Conservation (phyloP, 2,329 filamentous ascomycete species). For the Incumbomyces lentus region DNA sequence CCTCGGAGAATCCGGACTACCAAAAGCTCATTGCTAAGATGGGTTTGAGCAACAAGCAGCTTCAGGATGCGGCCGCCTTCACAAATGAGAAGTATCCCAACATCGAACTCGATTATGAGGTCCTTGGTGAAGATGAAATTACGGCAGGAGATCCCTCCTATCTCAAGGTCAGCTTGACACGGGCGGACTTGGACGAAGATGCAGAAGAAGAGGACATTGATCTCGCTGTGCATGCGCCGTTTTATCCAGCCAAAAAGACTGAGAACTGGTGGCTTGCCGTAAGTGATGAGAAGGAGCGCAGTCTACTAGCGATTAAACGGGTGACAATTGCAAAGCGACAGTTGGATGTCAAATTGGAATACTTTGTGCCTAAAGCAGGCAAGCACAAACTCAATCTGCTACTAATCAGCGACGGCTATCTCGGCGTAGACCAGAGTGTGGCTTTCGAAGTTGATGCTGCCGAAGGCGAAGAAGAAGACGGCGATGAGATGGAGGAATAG, state of each 20-base stretch:
- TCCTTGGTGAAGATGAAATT: constrained; percentile 71
- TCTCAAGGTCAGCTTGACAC: constrained; percentile 72
- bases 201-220: constrained; percentile 62
- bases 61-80: constrained; percentile 83
- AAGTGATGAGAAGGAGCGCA: constrained; percentile 81
- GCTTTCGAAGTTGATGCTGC: constrained; percentile 74
- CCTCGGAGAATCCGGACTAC: constrained; percentile 79
- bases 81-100: constrained; percentile 96
- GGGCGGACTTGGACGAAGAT: constrained; percentile 64
- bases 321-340: constrained; percentile 68
- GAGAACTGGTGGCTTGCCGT: constrained; percentile 99
- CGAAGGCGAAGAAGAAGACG: constrained; percentile 88
- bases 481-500: constrained; percentile 41
- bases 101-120: constrained; percentile 78
- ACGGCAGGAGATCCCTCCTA: constrained; percentile 71
- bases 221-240: constrained; percentile 81
- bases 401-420: constrained; percentile 94
- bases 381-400: constrained; percentile 82
- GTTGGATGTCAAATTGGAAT: constrained; percentile 72
- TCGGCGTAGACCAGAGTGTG: constrained; percentile 93
- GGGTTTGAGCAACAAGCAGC: constrained; percentile 67
- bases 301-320: constrained; percentile 82
- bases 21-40: constrained; percentile 65
- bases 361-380: constrained; percentile 75
- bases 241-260: constrained; percentile 83